Evolutionary conservation across 257 asterid species (phyloP).

Genomic region (Hygrophila difformis): DNA sequence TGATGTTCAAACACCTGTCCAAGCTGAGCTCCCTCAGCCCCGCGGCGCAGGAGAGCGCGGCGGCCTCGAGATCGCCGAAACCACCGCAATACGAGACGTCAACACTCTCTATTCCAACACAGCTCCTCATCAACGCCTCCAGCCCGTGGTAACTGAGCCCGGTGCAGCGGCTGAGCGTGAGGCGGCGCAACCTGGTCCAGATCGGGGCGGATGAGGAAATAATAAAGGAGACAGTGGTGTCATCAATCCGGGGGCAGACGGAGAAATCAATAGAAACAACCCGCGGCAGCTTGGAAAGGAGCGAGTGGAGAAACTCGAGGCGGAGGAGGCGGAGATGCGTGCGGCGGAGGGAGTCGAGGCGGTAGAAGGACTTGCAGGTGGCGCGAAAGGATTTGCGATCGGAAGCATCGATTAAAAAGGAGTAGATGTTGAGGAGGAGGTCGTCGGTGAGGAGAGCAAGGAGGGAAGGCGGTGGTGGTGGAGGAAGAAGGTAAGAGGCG

Average conservation of each 20-base stretch:
- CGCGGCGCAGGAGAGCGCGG: conserved; percentile 36
- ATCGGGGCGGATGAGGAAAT: conserved; percentile 13
- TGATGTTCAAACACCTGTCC: conserved; percentile 45
- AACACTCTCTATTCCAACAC: conserved; percentile 30
- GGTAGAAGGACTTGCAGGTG: too few relatives aligned
- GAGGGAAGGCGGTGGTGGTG: too few relatives aligned
- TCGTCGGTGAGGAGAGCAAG: too few relatives aligned
- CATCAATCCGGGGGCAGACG: conserved; percentile 52
- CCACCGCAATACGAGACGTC: conserved; percentile 46
- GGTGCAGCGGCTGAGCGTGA: conserved; percentile 44
- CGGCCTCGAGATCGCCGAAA: conserved; percentile 65
- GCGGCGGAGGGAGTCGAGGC: conserved; percentile 51
- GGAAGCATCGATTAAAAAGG: too few relatives aligned
- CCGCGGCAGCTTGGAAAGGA: conserved; percentile 34
- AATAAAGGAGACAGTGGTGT: conserved; percentile 24
- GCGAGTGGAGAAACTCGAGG: conserved; percentile 43
- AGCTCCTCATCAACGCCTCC: conserved; percentile 28
- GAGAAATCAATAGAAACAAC: conserved; percentile 56
- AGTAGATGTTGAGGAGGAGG: too few relatives aligned
- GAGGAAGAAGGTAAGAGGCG: too few relatives aligned
- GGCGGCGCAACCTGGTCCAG: conserved; percentile 29
- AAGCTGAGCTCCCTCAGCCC: conserved; percentile 39
- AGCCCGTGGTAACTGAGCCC: conserved; percentile 37
- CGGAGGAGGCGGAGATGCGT: conserved; percentile 56
- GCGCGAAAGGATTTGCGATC: too few relatives aligned